A percentile compares a stretch with the other conserved stretches of the same genome.
phyloP scores from a whole-genome alignment of 108 stramenopile genomes.

The Cyclotella cryptica region DNA sequence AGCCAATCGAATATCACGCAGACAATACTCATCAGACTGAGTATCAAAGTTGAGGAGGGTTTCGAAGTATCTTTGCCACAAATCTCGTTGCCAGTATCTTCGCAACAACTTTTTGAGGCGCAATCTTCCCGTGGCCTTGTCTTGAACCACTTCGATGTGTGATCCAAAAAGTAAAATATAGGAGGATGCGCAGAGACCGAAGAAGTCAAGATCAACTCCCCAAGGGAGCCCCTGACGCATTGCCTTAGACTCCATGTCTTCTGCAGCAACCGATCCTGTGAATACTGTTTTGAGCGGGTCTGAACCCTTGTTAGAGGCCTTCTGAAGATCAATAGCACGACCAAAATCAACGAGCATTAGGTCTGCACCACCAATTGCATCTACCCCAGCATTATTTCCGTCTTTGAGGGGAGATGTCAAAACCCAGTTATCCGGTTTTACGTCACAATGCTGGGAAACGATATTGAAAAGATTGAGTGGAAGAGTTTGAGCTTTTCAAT shows the following conservation, averaged over 20 bases:
- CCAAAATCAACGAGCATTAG: slow-evolving; percentile 88
- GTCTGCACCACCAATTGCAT: slow-evolving; percentile 57
- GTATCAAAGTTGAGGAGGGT: slow-evolving; percentile 70
- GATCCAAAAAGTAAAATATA: slow-evolving; percentile 74
- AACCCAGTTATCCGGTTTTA: slow-evolving; percentile 89
- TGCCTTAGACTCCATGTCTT: slow-evolving; percentile 76
- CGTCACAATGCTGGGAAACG: slow-evolving; percentile 73
- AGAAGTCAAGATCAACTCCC: slow-evolving; percentile 83
- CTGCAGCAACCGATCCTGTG: slow-evolving; percentile 55
- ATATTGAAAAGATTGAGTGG: no score
- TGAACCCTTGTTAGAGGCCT: slow-evolving; percentile 16
- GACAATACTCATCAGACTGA: slow-evolving; percentile 18
- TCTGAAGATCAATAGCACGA: slow-evolving; percentile 67
- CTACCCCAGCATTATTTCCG: slow-evolving; percentile 21
- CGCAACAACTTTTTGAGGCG: slow-evolving; percentile 53
- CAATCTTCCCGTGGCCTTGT: slow-evolving; percentile 55
- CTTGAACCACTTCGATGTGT: slow-evolving; percentile 64
- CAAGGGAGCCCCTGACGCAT: slow-evolving; percentile 74
- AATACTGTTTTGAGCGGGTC: slow-evolving; percentile 56
- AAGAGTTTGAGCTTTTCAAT: not conserved
- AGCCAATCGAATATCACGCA: slow-evolving; percentile 24
- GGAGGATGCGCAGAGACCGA: slow-evolving; percentile 70
- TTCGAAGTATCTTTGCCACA: slow-evolving; percentile 74
- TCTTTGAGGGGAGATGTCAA: slow-evolving; percentile 48
- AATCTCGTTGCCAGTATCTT: slow-evolving; percentile 71